Percentiles rank a stretch among this genome's conserved stretches.
These are phyloP conservation scores for Salix viminalis DNA, from an alignment of 345 rosid genomes.

Conservation along the genomic window DNA sequence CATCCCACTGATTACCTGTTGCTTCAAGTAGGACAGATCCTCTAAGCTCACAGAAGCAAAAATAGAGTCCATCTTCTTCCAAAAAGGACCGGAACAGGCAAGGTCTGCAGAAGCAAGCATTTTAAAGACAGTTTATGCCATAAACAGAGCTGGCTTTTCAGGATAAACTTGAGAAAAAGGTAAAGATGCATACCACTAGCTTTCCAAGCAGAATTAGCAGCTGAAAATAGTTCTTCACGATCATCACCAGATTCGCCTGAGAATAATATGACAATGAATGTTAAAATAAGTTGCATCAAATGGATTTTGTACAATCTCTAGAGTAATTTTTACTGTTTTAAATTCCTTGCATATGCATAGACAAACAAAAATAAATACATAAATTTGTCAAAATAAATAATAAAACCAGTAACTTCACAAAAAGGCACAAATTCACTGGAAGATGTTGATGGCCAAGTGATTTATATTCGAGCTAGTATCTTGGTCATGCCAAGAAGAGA, in stretches of 20 bases:
- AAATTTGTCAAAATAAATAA: background rate
- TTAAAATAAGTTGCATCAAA: conserved; percentile 8
- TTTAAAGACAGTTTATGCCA: conserved; percentile 1
- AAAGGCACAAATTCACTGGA: background rate
- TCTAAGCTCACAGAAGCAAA: conserved; percentile 61
- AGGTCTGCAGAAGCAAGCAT: conserved; percentile 41
- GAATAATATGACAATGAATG: conserved; percentile 13
- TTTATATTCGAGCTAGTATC: background rate
- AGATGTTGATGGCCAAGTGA: background rate
- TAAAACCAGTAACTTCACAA: background rate
- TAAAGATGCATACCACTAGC: conserved; percentile 51
- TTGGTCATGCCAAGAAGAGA: background rate
- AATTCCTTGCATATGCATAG: background rate
- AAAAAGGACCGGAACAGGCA: conserved; percentile 67
- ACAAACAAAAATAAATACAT: background rate
- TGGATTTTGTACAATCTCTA: background rate
- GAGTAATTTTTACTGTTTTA: background rate
- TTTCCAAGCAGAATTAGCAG: conserved; percentile 75
- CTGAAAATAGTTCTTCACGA: conserved; percentile 72
- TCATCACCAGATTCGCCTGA: conserved; percentile 90
- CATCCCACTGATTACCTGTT: conserved; percentile 54
- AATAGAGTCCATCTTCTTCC: conserved; percentile 81
- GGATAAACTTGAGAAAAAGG: conserved; percentile 2
- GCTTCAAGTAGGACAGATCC: conserved; percentile 61
- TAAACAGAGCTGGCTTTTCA: background rate